Conservation (phyloP, 108 stramenopile genomes). For the Pelagomonas calceolata region DNA sequence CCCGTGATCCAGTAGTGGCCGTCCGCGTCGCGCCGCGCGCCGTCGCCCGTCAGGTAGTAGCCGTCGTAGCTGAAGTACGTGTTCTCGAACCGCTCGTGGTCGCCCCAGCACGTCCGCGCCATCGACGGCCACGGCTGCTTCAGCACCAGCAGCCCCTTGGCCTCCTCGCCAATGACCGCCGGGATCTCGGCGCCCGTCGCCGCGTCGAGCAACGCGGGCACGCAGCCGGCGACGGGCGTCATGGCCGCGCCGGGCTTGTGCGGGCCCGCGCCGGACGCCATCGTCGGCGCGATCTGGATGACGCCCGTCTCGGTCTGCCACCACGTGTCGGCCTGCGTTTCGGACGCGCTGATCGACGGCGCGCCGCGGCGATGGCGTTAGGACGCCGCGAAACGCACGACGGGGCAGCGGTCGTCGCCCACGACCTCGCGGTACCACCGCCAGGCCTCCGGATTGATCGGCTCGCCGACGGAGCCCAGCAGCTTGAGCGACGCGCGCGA, state of each 20-base stretch:
- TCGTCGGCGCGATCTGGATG: constrained; percentile 5
- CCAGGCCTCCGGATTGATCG: constrained; percentile 37
- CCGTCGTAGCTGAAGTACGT: constrained; percentile 22
- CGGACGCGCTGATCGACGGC: too few relatives aligned
- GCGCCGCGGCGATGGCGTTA: too few relatives aligned
- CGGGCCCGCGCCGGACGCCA: constrained; percentile 1
- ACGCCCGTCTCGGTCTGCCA: constrained; percentile 35
- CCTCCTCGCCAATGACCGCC: constrained; percentile 1
- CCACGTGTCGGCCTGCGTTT: too few relatives aligned
- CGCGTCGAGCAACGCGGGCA: constrained; percentile 10
- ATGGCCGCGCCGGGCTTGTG: constrained; percentile 13
- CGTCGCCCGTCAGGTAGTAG: constrained; percentile 33
- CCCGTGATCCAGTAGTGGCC: constrained; percentile 30
- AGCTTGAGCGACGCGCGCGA: constrained; percentile 12
- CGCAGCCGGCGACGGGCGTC: constrained; percentile 18
- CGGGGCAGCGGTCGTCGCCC: constrained; percentile 18
- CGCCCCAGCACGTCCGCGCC: constrained; percentile 14
- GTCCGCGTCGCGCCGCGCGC: constrained; percentile 19
- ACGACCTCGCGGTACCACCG: constrained; percentile 26
- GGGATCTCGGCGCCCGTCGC: constrained; percentile 16
- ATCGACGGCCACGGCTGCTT: constrained; percentile 17
- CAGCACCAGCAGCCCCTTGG: constrained; percentile 19
- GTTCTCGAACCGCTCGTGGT: constrained; percentile 28
- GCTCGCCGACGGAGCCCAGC: constrained; percentile 30
- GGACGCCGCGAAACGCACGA: too few relatives aligned